Evolutionary conservation across 179 eudicot species (phyloP).

Genomic region (Beta lomatogona): DNA sequence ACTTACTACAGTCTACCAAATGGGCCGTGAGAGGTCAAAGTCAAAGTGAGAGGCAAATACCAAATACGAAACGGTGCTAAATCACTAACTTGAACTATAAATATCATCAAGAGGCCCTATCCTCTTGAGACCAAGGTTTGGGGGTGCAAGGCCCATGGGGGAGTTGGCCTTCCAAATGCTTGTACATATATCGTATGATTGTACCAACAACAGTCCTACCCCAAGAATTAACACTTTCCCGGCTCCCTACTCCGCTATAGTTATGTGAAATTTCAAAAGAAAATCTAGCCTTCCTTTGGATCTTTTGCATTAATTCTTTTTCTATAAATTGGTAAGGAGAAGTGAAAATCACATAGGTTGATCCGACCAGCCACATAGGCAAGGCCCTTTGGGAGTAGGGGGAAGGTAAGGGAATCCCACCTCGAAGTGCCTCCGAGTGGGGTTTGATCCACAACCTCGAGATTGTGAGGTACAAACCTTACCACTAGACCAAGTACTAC

Average conservation of each 20-base stretch:
- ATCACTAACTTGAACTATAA: not conserved
- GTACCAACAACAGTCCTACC: conserved; percentile 10
- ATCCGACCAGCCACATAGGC: no score
- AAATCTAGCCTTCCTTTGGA: not conserved
- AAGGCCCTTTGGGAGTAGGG: no score
- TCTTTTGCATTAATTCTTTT: not conserved
- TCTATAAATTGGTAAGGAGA: no score
- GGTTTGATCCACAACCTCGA: no score
- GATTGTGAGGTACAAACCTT: no score
- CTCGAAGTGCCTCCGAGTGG: no score
- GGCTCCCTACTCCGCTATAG: not conserved
- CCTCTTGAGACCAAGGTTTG: not conserved
- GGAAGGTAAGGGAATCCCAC: no score
- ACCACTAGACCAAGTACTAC: no score
- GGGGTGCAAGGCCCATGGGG: not conserved
- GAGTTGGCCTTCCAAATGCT: not conserved
- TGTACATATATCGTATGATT: not conserved
- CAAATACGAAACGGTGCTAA: not conserved
- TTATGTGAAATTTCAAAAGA: not conserved
- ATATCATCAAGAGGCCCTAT: not conserved
- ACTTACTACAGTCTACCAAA: no score
- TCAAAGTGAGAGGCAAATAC: not conserved
- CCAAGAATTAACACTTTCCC: not conserved
- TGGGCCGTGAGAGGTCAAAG: no score
- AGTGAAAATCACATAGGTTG: no score